Evolutionary conservation across 768 basidiomycete genomes (phyloP), one percentile per base, ranked within the genome.

Genomic region (Boletus vermiculosoides): DNA sequence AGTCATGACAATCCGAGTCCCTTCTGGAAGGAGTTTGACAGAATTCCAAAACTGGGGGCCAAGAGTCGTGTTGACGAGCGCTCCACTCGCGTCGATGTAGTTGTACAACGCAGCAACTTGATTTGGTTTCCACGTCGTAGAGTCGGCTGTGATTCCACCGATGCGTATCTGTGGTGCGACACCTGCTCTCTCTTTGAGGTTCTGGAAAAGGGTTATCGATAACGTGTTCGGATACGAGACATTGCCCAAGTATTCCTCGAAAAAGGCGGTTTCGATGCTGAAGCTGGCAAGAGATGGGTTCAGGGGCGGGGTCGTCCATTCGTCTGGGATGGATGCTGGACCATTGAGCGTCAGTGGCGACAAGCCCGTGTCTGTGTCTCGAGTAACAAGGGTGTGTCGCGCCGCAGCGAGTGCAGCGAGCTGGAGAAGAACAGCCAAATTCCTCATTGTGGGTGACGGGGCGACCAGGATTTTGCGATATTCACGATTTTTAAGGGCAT

Each of bases 181-280:
- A 3, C 79, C 78, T 23, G 79, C 77, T 16, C 81, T 76, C 20
- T 69, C 66, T 45, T 73, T 73, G 23, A 83, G 64, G 58, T 82
- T 80, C 47, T 78, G 71, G 22, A 83, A 72, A 34, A 82, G 64
- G 45, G 75, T 74, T 45, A 70, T 69, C 4, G 80, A 79, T 12
- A 82, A 63, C 5, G 62, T 59, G 59, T 81, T 82, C 1, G 80
- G 79, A 50, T 65, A 57, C 25, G 76, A 70, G 9, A 59, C 61
- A 57, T 83, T 83, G 9, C 81, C 82, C 12, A 80, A 62, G 58
- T 76, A 82, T 54, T 76, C 76, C 50, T 80, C 79, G 54, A 82
- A 80, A 59, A 79, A 82, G 1, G 80, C 81, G 0, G 79, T 82
- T 68, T 83, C 81, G 47, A 83, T 77, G 59, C 80, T 82, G 67